A percentile compares a stretch with the other conserved stretches of the same genome.
phyloP scores from a whole-genome alignment of 2,329 filamentous ascomycete species.

The Calonectria leucothoes region DNA sequence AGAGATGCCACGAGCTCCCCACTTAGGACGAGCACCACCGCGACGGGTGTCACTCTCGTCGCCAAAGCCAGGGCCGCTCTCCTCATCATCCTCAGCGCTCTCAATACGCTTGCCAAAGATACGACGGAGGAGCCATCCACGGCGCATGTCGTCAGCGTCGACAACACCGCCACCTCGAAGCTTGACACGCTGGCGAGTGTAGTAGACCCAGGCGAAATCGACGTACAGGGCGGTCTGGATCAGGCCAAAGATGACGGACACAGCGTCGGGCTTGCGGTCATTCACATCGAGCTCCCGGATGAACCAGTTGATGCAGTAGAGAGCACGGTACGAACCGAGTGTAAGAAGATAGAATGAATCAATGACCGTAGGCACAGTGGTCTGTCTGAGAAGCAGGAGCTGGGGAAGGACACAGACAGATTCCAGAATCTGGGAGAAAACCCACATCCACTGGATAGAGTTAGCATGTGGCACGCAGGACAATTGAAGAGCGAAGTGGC shows the following conservation, averaged over 20 bases:
- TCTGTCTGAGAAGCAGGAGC: slow-evolving; percentile 90
- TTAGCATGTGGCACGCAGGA: slow-evolving; percentile 14
- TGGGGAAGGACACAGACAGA: slow-evolving; percentile 92
- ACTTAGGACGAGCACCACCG: slow-evolving; percentile 60
- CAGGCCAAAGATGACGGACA: slow-evolving; percentile 86
- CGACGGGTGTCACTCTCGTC: slow-evolving; percentile 43
- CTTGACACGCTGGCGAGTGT: slow-evolving; percentile 92
- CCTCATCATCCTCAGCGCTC: slow-evolving; percentile 70
- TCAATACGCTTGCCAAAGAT: slow-evolving; percentile 74
- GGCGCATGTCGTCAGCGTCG: slow-evolving; percentile 87
- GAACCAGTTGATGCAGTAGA: slow-evolving; percentile 96
- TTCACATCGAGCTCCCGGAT: slow-evolving; percentile 71
- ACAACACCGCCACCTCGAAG: slow-evolving; percentile 87
- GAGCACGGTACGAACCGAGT: slow-evolving; percentile 85
- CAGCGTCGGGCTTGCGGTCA: slow-evolving; percentile 71
- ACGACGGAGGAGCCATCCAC: slow-evolving; percentile 84
- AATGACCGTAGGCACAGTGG: slow-evolving; percentile 94
- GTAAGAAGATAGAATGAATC: slow-evolving; percentile 95
- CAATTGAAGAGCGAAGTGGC: slow-evolving; percentile 32
- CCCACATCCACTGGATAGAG: slow-evolving; percentile 77
- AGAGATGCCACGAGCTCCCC: slow-evolving; percentile 74
- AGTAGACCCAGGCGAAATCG: slow-evolving; percentile 98
- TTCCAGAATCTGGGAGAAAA: slow-evolving; percentile 92
- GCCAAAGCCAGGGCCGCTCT: slow-evolving; percentile 64
- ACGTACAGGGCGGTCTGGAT: slow-evolving; percentile 91